These are phyloP conservation scores for Cytidiella melzeri DNA, from an alignment of 768 basidiomycete genomes.

Conservation along the genomic window DNA sequence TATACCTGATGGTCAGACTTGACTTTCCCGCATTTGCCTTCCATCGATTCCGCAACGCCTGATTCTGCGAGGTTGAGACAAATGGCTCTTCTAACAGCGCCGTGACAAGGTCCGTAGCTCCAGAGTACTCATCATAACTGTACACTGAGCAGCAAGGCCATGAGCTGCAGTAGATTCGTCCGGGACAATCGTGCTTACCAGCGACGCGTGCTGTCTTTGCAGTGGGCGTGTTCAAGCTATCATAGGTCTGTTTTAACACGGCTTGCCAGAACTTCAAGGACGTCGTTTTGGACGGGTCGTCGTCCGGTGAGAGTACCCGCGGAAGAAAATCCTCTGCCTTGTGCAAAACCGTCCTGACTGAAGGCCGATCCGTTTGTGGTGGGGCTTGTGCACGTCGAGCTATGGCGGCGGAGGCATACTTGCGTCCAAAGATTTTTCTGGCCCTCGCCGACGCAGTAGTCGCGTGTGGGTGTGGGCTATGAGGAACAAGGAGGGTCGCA, in stretches of 20 bases:
- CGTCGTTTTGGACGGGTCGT: conserved; percentile 19
- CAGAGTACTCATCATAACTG: conserved; percentile 48
- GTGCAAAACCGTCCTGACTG: conserved; percentile 41
- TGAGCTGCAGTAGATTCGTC: too few species aligned
- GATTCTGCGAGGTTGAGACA: conserved; percentile 42
- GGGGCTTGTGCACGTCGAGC: conserved; percentile 1
- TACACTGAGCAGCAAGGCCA: too few species aligned
- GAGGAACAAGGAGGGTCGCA: conserved; percentile 6
- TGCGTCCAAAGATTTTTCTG: neutral
- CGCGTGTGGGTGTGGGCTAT: neutral
- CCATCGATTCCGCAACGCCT: conserved; percentile 47
- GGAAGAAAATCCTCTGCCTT: conserved; percentile 43
- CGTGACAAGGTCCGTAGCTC: conserved; percentile 53
- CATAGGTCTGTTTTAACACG: conserved; percentile 31
- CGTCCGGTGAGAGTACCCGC: conserved; percentile 30
- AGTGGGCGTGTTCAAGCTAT: conserved; percentile 25
- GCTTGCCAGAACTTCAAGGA: conserved; percentile 41
- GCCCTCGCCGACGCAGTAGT: neutral
- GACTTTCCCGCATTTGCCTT: conserved; percentile 9
- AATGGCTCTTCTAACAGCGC: conserved; percentile 72
- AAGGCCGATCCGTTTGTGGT: neutral
- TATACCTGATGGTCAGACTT: conserved; percentile 15
- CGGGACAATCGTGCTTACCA: too few species aligned
- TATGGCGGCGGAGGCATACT: conserved; percentile 16
- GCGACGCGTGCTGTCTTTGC: conserved; percentile 38